phyloP scores from a whole-genome alignment of 2,329 filamentous ascomycete species.

The Tolypocladium sp. region DNA sequence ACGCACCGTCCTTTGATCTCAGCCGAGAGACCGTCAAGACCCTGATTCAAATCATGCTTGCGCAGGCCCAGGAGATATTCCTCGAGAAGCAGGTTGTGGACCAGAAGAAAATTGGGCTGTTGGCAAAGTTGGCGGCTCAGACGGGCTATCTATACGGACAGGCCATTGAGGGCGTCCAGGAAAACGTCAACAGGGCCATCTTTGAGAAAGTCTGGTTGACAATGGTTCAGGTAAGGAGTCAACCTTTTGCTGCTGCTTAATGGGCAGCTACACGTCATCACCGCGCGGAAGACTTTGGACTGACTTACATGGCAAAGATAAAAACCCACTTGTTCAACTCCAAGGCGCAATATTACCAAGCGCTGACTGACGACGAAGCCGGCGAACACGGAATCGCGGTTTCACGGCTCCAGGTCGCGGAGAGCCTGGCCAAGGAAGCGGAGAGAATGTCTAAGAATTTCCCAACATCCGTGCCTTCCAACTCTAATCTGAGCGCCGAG shows the following conservation, averaged over 20 bases:
- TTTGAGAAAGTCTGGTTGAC: conserved; percentile 93
- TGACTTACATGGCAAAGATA: conserved; percentile 30
- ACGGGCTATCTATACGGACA: conserved; percentile 82
- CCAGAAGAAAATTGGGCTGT: conserved; percentile 80
- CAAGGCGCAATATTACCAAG: conserved; percentile 88
- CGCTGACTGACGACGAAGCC: conserved; percentile 79
- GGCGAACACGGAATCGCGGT: conserved; percentile 82
- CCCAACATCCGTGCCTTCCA: conserved; percentile 67
- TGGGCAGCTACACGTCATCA: neutral
- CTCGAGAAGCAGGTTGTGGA: conserved; percentile 92
- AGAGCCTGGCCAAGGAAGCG: conserved; percentile 70
- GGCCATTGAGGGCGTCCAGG: conserved; percentile 80
- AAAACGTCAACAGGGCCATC: conserved; percentile 81
- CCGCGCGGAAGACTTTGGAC: neutral
- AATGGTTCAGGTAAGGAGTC: conserved; percentile 58
- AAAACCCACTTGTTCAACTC: conserved; percentile 80
- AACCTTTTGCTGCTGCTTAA: neutral
- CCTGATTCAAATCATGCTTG: conserved; percentile 84
- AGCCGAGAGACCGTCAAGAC: conserved; percentile 95
- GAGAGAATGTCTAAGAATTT: conserved; percentile 69
- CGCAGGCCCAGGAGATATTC: conserved; percentile 95
- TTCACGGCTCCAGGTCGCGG: conserved; percentile 71
- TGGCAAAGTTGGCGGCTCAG: conserved; percentile 90
- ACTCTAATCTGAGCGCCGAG: conserved; percentile 76
- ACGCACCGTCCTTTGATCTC: conserved; percentile 91